A percentile compares a stretch with the other conserved stretches of the same genome.
Conservation (phyloP, 2,329 filamentous ascomycete genomes). For the Cytospora chrysosperma region DNA sequence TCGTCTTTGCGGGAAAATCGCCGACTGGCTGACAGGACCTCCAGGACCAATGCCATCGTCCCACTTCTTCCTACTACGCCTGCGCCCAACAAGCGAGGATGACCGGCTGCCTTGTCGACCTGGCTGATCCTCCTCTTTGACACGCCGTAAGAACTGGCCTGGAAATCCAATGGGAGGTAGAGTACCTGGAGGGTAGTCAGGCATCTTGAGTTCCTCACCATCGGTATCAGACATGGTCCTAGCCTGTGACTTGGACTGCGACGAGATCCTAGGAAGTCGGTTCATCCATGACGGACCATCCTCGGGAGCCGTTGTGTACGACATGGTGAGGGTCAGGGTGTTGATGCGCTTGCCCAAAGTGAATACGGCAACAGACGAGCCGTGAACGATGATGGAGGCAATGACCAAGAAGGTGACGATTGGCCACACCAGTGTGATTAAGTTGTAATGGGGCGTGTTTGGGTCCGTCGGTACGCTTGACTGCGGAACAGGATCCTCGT, state of each 20-base stretch:
- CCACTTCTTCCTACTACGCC: slow-evolving; percentile 62
- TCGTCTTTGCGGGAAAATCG: slow-evolving; percentile 69
- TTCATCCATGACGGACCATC: slow-evolving; percentile 95
- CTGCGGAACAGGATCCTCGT: slow-evolving; percentile 71
- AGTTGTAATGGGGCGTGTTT: slow-evolving; percentile 57
- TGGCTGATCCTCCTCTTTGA: slow-evolving; percentile 70
- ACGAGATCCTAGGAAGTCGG: slow-evolving; percentile 70
- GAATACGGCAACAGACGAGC: slow-evolving; percentile 97
- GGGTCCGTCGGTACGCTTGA: slow-evolving; percentile 55
- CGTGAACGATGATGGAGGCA: slow-evolving; percentile 90
- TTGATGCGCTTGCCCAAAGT: slow-evolving; percentile 98
- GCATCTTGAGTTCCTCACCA: slow-evolving; percentile 61
- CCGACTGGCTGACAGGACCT: slow-evolving; percentile 85
- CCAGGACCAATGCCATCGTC: slow-evolving; percentile 74
- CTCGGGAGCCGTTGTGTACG: slow-evolving; percentile 87
- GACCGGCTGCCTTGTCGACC: slow-evolving; percentile 56
- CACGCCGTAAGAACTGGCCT: slow-evolving; percentile 76
- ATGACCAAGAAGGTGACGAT: slow-evolving; percentile 94
- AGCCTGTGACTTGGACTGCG: slow-evolving; percentile 74
- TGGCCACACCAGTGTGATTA: slow-evolving; percentile 90
- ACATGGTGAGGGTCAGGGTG: slow-evolving; percentile 91
- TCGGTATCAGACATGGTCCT: slow-evolving; percentile 80
- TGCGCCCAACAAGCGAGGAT: slow-evolving; percentile 59
- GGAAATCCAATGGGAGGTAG: slow-evolving; percentile 71
- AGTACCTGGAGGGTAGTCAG: slow-evolving; percentile 64